Evolutionary conservation across 2,329 filamentous ascomycete species (phyloP).

Genomic region (Monilinia aucupariae): DNA sequence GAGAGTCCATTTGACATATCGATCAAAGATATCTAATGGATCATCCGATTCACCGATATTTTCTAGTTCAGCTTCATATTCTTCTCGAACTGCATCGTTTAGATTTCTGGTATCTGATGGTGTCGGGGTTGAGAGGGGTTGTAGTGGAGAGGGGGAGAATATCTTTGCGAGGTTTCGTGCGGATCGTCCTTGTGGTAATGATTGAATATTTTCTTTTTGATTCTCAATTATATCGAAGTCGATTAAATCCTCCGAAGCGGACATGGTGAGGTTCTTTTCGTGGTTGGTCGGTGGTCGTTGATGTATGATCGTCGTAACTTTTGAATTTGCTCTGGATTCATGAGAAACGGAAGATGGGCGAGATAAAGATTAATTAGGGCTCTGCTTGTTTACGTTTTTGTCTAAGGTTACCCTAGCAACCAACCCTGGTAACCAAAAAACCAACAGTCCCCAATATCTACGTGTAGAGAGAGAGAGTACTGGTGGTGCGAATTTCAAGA

Average conservation of each 20-base stretch:
- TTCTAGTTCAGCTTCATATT: constrained; percentile 79
- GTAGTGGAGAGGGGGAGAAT: constrained; percentile 62
- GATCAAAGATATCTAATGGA: constrained; percentile 89
- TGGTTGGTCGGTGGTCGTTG: neutral
- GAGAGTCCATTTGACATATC: constrained; percentile 95
- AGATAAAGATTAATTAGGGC: neutral
- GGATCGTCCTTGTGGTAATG: constrained; percentile 80
- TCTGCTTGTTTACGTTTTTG: constrained; percentile 5
- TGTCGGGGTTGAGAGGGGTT: constrained; percentile 56
- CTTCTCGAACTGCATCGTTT: constrained; percentile 72
- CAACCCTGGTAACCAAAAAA: neutral
- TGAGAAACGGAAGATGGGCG: neutral
- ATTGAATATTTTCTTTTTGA: constrained; percentile 97
- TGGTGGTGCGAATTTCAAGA: too few relatives aligned
- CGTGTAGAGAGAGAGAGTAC: too few relatives aligned
- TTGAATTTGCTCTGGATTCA: neutral
- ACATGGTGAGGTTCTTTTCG: constrained; percentile 32
- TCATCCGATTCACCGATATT: constrained; percentile 84
- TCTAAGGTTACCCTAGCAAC: constrained; percentile 3
- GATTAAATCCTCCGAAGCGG: constrained; percentile 51
- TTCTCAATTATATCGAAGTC: constrained; percentile 90
- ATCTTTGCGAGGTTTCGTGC: constrained; percentile 81
- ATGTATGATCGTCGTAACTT: neutral
- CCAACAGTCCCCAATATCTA: neutral
- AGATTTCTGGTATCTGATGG: constrained; percentile 69